A percentile compares a stretch with the other conserved stretches of the same genome.
phyloP scores from a whole-genome alignment of 441 rosid species.

The Raphanus hybrid region DNA sequence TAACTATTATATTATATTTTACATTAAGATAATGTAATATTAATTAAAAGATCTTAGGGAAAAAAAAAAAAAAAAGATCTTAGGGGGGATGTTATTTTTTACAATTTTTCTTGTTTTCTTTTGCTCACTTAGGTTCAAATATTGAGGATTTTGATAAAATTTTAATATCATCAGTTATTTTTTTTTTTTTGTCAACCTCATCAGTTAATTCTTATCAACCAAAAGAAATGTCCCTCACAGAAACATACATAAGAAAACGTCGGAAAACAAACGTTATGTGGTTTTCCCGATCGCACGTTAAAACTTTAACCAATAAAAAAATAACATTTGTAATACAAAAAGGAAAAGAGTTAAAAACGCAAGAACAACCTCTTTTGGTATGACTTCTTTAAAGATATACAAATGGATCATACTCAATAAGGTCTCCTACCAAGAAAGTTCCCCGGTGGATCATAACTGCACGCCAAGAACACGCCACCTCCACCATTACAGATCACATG shows the following conservation, averaged over 20 bases:
- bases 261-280: constrained; percentile 29
- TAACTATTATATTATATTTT: neutral
- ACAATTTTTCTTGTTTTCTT: neutral
- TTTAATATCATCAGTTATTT: neutral
- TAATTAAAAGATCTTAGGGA: too few species aligned
- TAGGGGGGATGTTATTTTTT: too few species aligned
- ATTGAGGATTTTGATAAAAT: neutral
- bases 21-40: neutral
- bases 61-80: too few species aligned
- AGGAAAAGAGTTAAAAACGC: constrained; percentile 13
- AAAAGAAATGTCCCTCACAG: constrained; percentile 20
- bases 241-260: constrained; percentile 25
- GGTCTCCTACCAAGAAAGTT: constrained; percentile 80
- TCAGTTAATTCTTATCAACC: constrained; percentile 22
- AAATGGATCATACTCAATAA: constrained; percentile 49
- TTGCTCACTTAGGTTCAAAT: neutral
- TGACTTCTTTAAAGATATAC: constrained; percentile 21
- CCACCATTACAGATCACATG: constrained; percentile 50
- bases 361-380: constrained; percentile 22
- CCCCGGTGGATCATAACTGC: constrained; percentile 97
- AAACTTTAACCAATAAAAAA: constrained; percentile 23
- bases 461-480: constrained; percentile 68
- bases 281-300: constrained; percentile 25
- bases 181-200: too few species aligned
- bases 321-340: constrained; percentile 25